These are phyloP conservation scores for Bruguiera sexangula DNA, from an alignment of 345 rosid genomes.

Conservation along the genomic window DNA sequence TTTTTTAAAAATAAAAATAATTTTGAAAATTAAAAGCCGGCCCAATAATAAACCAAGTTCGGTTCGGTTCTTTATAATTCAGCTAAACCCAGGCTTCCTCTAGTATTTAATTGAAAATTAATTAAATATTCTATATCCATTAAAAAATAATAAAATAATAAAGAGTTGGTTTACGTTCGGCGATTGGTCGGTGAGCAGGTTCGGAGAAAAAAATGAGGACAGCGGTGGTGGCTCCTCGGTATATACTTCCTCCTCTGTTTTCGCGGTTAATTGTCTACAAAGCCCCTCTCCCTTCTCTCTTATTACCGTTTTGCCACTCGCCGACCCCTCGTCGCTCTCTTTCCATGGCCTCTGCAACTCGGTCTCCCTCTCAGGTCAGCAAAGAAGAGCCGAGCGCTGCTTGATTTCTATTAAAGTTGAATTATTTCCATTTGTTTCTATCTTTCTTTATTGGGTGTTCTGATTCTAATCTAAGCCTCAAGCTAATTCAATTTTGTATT, in stretches of 20 bases:
- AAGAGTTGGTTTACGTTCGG: not conserved
- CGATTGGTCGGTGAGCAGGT: not conserved
- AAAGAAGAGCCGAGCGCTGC: not conserved
- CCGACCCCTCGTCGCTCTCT: slow-evolving; percentile 26
- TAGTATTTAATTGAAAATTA: no score
- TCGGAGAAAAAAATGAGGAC: slow-evolving; percentile 30
- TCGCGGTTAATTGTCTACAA: slow-evolving; percentile 29
- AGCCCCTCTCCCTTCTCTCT: slow-evolving; percentile 19
- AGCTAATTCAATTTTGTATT: not conserved
- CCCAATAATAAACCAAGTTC: no score
- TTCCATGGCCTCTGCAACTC: slow-evolving; percentile 72
- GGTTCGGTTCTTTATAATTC: no score
- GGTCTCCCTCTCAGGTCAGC: slow-evolving; percentile 53
- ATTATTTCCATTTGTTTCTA: no score
- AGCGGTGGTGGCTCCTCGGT: slow-evolving; percentile 11
- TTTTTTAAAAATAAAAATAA: no score
- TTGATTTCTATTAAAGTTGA: not conserved
- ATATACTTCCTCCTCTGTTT: slow-evolving; percentile 15
- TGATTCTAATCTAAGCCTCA: not conserved
- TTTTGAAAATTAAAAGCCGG: no score
- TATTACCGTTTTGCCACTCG: slow-evolving; percentile 29
- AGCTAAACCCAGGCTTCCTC: no score
- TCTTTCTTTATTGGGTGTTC: not conserved
- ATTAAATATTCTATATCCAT: no score
- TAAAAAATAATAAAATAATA: no score